Evolutionary conservation across 2,329 filamentous ascomycete genomes (phyloP), one percentile per base, ranked within the genome.

Genomic region (Myriosclerotinia curreyana): DNA sequence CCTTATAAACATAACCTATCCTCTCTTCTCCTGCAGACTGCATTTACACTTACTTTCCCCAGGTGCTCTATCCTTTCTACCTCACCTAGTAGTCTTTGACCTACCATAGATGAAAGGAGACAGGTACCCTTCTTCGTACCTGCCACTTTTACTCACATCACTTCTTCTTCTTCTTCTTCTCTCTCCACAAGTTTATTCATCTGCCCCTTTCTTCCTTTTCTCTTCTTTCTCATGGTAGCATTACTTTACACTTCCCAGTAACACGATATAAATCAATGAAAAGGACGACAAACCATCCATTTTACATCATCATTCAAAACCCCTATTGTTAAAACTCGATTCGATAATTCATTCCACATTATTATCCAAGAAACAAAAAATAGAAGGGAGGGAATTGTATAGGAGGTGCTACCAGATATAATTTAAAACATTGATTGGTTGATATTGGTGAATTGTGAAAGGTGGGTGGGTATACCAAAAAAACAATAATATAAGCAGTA

Each of bases 401-500:
- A 48, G 42, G 28, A 46, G 55, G 28, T 48, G n/a, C 9, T 8
- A 20, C n/a, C 42, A 59, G 28, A 48, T 44, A 46, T 42, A 59
- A 59, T 25, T 31, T 25, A 59, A 28, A 48, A 25, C 31, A n/a
- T 38, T 59, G 55, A 59, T 59, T 59, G 55, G 55, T 15, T 48
- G 28, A 25, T 12, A 38, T 14, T 36, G 59, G 49, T 55, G 49
- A 52, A 62, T 46, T 62, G 25, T 59, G 28, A 59, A 25, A 42
- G 31, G 42, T 48, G 55, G 42, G 20, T 36, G 28, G 28, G 28
- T 20, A 36, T 56, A 44, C 54, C n/a, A n/a, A 46, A 20, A 48
- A 48, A 25, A 48, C 42, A 25, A 48, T 22, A 49, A n/a, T 52
- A 52, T 55, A 58, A 8, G 55, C 28, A 22, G 42, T 48, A 48